Evolutionary conservation across 2,329 filamentous ascomycete species (phyloP).

Genomic region (Pseudophaeomoniella oleicola): DNA sequence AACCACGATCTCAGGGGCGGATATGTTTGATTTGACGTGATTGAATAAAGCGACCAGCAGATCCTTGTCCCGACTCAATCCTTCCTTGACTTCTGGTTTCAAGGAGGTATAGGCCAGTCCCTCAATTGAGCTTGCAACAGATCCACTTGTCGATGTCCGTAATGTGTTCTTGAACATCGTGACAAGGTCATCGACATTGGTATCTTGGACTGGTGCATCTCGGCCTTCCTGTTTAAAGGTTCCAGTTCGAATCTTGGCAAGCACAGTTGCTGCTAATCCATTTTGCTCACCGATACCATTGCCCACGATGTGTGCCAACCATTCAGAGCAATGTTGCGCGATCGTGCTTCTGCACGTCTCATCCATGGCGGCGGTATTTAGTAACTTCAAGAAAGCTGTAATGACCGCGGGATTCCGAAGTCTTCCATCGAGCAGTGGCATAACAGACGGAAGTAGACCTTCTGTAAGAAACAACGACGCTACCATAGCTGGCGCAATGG

Average conservation of each 20-base stretch:
- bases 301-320: conserved; percentile 72
- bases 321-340: conserved; percentile 68
- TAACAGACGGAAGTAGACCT: conserved; percentile 66
- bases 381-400: conserved; percentile 70
- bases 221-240: conserved; percentile 19
- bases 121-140: conserved; percentile 48
- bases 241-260: conserved; percentile 46
- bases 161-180: conserved; percentile 37
- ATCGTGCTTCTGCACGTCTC: conserved; percentile 69
- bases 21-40: conserved; percentile 29
- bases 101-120: conserved; percentile 85
- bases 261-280: conserved; percentile 51
- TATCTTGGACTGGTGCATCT: conserved; percentile 23
- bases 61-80: conserved; percentile 50
- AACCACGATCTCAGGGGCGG: conserved; percentile 61
- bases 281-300: conserved; percentile 46
- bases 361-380: conserved; percentile 86
- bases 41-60: conserved; percentile 57
- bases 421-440: conserved; percentile 61
- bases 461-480: conserved; percentile 73
- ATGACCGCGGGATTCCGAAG: conserved; percentile 79
- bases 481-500: conserved; percentile 62
- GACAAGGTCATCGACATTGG: conserved; percentile 37
- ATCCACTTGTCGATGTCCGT: conserved; percentile 14
- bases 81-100: conserved; percentile 71